Evolutionary conservation across 345 rosid genomes (phyloP), one percentile per base, ranked within the genome.

Genomic region (Eucalyptus grandis): DNA sequence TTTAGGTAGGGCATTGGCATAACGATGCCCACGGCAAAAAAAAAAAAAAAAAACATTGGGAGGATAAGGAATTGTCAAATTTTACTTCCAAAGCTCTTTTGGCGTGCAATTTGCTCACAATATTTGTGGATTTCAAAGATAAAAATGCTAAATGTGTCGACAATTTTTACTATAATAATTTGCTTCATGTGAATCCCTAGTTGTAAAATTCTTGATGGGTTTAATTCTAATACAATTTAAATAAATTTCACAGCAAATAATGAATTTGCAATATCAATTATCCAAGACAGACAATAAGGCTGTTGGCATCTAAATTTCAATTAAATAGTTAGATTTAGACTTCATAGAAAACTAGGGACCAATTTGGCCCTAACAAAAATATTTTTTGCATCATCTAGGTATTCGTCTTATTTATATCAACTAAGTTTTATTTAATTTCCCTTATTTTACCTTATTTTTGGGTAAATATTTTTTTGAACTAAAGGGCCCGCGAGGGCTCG

Each of bases 401-500:
- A 51, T 51, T 51, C 3, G 0, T 17, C 3, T 51, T 7, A 51
- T 51, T 51, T 51, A 0, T 51, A 51, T 53, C 56, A 53, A 53
- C 24, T 19, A 53, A 53, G 11, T 53, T 53, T 53, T 19, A 0
- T 53, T 53, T 3, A 2, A 0, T 53, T 53, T 19, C 5, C 58
- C 24, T 19, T 19, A 19, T 53, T 53, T 53, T 53, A 53, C 56
- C 56, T 19, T 53, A 53, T 53, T 53, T 53, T 53, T 0, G 56
- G 24, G 0, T 19, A 0, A 19, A 17, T 53, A 3, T 17, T 53
- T 51, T 51, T 51, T 17, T 17, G 9, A 17, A 51, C 2, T 7
- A 51, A 7, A 2, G 56, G 56, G 56, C 56, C 9, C 1, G 9
- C 0, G 9, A 17, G 56, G 53, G 14, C 49, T 49, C 50, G 14